These are phyloP conservation scores for Thelonectria rubi DNA, from an alignment of 2,329 filamentous ascomycete genomes.

Conservation along the genomic window DNA sequence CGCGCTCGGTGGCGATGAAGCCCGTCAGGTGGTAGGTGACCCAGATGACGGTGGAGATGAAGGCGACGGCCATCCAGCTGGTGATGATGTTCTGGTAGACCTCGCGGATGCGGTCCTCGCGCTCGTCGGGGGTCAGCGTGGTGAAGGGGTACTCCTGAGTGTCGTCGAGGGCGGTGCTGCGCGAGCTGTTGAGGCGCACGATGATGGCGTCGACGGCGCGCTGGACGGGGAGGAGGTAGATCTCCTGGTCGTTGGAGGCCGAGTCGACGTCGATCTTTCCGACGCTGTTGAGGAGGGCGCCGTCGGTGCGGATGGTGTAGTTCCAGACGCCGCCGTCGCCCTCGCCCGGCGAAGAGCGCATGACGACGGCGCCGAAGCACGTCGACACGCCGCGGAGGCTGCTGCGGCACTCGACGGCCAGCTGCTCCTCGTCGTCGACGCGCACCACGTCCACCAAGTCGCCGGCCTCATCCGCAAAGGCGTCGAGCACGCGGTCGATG, in stretches of 20 bases:
- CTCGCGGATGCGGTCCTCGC: conserved; percentile 70
- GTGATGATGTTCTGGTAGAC: conserved; percentile 77
- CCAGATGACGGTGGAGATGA: conserved; percentile 81
- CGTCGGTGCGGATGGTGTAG: conserved; percentile 84
- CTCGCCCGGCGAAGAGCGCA: conserved; percentile 78
- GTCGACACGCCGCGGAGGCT: conserved; percentile 71
- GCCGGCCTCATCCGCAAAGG: conserved; percentile 65
- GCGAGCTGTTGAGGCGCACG: conserved; percentile 58
- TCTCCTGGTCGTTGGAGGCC: conserved; percentile 76
- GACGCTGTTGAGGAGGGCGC: conserved; percentile 66
- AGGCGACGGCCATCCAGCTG: conserved; percentile 79
- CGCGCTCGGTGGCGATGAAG: conserved; percentile 84
- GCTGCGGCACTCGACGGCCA: conserved; percentile 71
- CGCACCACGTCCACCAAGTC: conserved; percentile 66
- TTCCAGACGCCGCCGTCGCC: conserved; percentile 78
- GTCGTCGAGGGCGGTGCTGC: conserved; percentile 49
- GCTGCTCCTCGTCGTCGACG: conserved; percentile 62
- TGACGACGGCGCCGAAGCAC: conserved; percentile 79
- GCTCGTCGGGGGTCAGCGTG: conserved; percentile 72
- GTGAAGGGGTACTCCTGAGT: conserved; percentile 80
- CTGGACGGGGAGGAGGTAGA: conserved; percentile 83
- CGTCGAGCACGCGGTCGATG: conserved; percentile 75
- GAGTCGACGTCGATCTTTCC: conserved; percentile 69
- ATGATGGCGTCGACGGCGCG: conserved; percentile 81
- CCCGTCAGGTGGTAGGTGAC: conserved; percentile 89